Evolutionary conservation across 2,329 filamentous ascomycete genomes (phyloP).

Genomic region (Pseudogymnoascus verrucosus): DNA sequence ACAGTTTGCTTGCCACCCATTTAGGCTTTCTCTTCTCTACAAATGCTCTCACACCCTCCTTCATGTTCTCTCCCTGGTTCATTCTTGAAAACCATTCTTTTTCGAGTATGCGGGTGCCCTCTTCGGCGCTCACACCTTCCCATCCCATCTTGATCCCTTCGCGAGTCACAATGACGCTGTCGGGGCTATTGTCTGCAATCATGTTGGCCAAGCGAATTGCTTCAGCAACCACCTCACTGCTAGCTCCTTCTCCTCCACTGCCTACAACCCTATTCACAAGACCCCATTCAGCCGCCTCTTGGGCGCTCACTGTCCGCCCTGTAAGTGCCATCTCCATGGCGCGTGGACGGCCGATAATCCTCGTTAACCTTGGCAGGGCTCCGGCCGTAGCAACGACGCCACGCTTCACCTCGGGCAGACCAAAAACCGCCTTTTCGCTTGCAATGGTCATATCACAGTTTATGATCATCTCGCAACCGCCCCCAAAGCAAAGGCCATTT

Average conservation of each 20-base stretch:
- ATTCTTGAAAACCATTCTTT: constrained; percentile 52
- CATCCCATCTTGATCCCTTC: constrained; percentile 65
- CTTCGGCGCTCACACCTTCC: constrained; percentile 59
- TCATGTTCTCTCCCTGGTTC: constrained; percentile 62
- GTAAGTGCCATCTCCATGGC: constrained; percentile 65
- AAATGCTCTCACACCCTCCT: constrained; percentile 67
- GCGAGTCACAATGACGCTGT: constrained; percentile 65
- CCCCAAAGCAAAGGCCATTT: constrained; percentile 67
- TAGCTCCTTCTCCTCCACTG: constrained; percentile 27
- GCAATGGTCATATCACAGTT: constrained; percentile 69
- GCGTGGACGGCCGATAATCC: constrained; percentile 58
- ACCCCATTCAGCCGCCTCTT: constrained; percentile 56
- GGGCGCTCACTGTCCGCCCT: constrained; percentile 50
- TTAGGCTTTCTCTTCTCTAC: constrained; percentile 64
- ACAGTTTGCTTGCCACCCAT: constrained; percentile 59
- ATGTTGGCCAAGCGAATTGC: constrained; percentile 53
- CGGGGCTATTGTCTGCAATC: constrained; percentile 62
- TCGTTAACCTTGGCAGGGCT: constrained; percentile 57
- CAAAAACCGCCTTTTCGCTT: constrained; percentile 49
- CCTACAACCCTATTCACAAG: constrained; percentile 59
- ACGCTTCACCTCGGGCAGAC: constrained; percentile 61
- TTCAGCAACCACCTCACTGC: constrained; percentile 41
- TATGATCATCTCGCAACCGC: constrained; percentile 67
- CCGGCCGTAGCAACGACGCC: constrained; percentile 67
- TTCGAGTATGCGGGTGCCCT: constrained; percentile 46